Conservation (phyloP, 2,329 filamentous ascomycete species). For the Nigrospora osmanthi region DNA sequence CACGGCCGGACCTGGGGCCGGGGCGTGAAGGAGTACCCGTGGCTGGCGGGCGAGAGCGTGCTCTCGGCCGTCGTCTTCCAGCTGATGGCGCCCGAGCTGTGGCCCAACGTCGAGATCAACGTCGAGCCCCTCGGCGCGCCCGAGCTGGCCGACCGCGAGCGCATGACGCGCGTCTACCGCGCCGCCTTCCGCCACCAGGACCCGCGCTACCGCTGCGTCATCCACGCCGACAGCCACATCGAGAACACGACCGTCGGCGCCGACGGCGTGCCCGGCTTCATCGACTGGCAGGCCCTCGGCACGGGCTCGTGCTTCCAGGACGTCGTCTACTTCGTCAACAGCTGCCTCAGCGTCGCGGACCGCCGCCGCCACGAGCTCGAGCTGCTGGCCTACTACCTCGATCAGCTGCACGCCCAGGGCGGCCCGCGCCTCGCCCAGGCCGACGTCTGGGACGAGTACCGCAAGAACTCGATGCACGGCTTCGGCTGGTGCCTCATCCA, state of each 20-base stretch:
- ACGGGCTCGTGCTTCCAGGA: slow-evolving; percentile 23
- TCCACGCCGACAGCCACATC: slow-evolving; percentile 21
- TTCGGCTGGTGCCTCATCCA: slow-evolving; percentile 18
- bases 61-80: slow-evolving; percentile 8
- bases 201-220: slow-evolving; percentile 15
- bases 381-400: slow-evolving; percentile 19
- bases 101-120: slow-evolving; percentile 3
- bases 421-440: slow-evolving; percentile 12
- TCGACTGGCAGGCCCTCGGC: slow-evolving; percentile 23
- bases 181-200: slow-evolving; percentile 13
- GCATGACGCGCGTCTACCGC: slow-evolving; percentile 12
- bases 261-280: slow-evolving; percentile 14
- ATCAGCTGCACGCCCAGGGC: slow-evolving; percentile 8
- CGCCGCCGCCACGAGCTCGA: slow-evolving; percentile 18
- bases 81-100: slow-evolving; percentile 5
- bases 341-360: slow-evolving; percentile 18
- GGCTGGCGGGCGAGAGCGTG: slow-evolving; percentile 5
- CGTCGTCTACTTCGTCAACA: slow-evolving; percentile 19
- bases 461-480: slow-evolving; percentile 17
- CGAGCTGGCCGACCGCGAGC: slow-evolving; percentile 12
- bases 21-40: slow-evolving; percentile 10
- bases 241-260: slow-evolving; percentile 18
- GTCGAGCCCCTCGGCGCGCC: slow-evolving; percentile 1
- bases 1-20: slow-evolving; percentile 9
- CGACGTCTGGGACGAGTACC: slow-evolving; percentile 17